Evolutionary conservation across 176 grass and related monocot genomes (phyloP).

Genomic region (Phyllostachys edulis): DNA sequence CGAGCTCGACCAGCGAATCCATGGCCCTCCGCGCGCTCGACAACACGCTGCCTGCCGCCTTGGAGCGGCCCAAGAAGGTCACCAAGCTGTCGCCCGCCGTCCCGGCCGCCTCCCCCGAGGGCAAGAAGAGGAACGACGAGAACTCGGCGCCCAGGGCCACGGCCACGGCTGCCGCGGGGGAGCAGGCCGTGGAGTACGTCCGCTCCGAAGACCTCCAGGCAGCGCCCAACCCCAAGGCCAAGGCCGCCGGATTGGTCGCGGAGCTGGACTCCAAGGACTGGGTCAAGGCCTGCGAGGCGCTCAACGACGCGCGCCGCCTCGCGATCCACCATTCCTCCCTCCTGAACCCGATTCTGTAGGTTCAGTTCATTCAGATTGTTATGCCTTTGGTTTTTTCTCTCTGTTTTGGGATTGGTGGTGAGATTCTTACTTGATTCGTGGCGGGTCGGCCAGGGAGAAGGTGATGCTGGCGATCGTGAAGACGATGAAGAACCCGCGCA

Average conservation of each 20-base stretch:
- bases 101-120: neutral
- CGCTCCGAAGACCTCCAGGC: constrained; percentile 57
- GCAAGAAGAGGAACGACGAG: constrained; percentile 51
- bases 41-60: constrained; percentile 61
- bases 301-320: constrained; percentile 79
- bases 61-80: constrained; percentile 73
- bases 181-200: constrained; percentile 79
- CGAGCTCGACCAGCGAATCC: neutral
- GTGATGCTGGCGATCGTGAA: constrained; percentile 64
- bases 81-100: constrained; percentile 47
- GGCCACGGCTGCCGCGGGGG: neutral
- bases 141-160: constrained; percentile 42
- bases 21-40: constrained; percentile 90
- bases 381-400: neutral
- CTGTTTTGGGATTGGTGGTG: neutral
- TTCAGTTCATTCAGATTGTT: neutral
- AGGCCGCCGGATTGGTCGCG: constrained; percentile 52
- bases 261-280: constrained; percentile 84
- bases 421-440: neutral
- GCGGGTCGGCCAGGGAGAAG: constrained; percentile 52
- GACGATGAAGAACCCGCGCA: constrained; percentile 94
- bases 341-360: constrained; percentile 68
- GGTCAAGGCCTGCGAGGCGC: constrained; percentile 63
- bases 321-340: constrained; percentile 63
- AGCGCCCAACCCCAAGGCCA: constrained; percentile 49